These are phyloP conservation scores for Tubosaeta sp. DNA, from an alignment of 768 basidiomycete genomes.

Conservation along the genomic window DNA sequence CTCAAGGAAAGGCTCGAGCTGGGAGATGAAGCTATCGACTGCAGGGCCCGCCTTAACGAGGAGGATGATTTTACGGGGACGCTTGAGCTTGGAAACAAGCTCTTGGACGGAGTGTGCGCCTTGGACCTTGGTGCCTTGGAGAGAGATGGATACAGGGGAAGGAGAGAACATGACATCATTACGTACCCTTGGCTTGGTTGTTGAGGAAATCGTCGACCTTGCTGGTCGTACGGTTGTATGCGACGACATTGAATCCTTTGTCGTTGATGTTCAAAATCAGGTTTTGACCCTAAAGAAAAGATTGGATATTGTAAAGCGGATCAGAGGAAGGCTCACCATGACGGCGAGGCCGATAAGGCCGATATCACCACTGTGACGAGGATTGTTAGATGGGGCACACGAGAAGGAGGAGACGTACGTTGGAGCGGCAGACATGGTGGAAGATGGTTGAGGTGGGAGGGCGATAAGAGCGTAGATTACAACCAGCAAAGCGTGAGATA, in stretches of 20 bases:
- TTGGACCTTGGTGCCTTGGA: slow-evolving; percentile 85
- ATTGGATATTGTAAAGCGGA: slow-evolving; percentile 7
- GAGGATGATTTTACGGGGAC: slow-evolving; percentile 93
- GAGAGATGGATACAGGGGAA: slow-evolving; percentile 17
- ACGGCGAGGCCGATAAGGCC: slow-evolving; percentile 98
- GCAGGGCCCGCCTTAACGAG: slow-evolving; percentile 97
- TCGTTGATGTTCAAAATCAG: slow-evolving; percentile 99
- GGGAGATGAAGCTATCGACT: slow-evolving; percentile 92
- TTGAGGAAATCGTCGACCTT: slow-evolving; percentile 95
- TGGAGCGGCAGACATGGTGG: slow-evolving; percentile 42
- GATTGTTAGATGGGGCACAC: slow-evolving; percentile 13
- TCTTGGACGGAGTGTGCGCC: slow-evolving; percentile 94
- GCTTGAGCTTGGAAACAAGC: slow-evolving; percentile 88
- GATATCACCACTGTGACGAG: slow-evolving; percentile 76
- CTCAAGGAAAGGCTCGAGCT: slow-evolving; percentile 87
- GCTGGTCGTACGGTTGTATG: slow-evolving; percentile 94
- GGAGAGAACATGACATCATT: slow-evolving; percentile 24
- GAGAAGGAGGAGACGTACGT: slow-evolving; percentile 40
- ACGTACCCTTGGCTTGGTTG: slow-evolving; percentile 94
- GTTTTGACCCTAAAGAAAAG: slow-evolving; percentile 75
- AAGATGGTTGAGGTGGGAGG: slow-evolving; percentile 31
- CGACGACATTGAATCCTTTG: slow-evolving; percentile 97
- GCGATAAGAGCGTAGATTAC: slow-evolving; percentile 6
- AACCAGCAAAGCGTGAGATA: slow-evolving; percentile 18
- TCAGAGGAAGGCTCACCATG: slow-evolving; percentile 61